phyloP scores from a whole-genome alignment of 371 early-diverging fungal species.

The Haplosporangium sp. region DNA sequence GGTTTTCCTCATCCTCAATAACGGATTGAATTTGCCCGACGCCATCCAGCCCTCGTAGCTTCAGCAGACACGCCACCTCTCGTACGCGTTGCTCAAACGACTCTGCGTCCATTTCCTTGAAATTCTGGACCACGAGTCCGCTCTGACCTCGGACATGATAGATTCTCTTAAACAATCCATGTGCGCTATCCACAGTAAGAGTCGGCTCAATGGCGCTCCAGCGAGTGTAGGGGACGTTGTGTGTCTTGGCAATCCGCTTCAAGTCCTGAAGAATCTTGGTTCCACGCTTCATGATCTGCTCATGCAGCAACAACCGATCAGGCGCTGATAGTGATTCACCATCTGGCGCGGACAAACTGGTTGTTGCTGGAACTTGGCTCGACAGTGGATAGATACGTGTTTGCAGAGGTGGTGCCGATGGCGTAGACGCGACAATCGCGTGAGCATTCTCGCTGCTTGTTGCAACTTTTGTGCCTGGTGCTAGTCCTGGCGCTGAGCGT shows the following conservation, averaged over 20 bases:
- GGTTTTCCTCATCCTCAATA: constrained; percentile 45
- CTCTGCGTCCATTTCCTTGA: constrained; percentile 54
- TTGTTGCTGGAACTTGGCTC: constrained; percentile 33
- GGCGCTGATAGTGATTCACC: constrained; percentile 28
- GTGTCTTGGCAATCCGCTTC: constrained; percentile 30
- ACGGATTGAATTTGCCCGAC: constrained; percentile 54
- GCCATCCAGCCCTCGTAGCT: constrained; percentile 35
- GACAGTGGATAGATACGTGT: constrained; percentile 23
- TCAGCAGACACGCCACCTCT: constrained; percentile 52
- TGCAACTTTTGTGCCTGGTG: not conserved
- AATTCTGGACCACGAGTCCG: constrained; percentile 44
- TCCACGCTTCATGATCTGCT: constrained; percentile 43
- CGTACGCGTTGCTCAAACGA: constrained; percentile 52
- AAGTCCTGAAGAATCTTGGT: constrained; percentile 31
- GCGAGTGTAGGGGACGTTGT: constrained; percentile 45
- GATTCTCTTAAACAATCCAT: constrained; percentile 56
- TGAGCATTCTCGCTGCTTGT: not conserved
- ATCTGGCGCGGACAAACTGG: constrained; percentile 1
- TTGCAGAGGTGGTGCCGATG: constrained; percentile 12
- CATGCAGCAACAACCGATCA: constrained; percentile 15
- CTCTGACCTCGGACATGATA: constrained; percentile 48
- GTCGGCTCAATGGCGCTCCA: constrained; percentile 51
- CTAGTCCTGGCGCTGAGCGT: not conserved
- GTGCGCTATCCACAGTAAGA: constrained; percentile 53
- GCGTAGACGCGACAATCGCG: constrained; percentile 6